Base-by-base conservation (phyloP, 805 yeast genomes). In the Kluyveromyces starmeri region DNA sequence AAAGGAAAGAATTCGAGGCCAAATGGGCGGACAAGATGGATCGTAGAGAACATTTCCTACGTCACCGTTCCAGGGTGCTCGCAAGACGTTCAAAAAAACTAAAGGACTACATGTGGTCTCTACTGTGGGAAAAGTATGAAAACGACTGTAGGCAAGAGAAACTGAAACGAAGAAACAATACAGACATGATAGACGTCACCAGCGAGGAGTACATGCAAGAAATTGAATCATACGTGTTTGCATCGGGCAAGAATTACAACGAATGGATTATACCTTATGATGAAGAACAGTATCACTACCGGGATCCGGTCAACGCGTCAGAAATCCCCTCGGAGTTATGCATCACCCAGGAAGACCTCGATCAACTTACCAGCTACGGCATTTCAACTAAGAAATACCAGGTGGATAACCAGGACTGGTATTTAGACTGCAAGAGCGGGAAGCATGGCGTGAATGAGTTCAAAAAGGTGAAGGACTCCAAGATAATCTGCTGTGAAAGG, bases 1-100 rank as follows among this genome's bases (percentile, higher is more conserved):
- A 60, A 32, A 52, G 61, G 20, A 66, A 64, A 38, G 65, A 65
- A 30, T 64, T 70, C 37, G 72, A 65, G 31, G 68, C 68, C 23
- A 32, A 41, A 14, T 47, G 57, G 46, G 33, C 35, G 15, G 54
- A 49, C 36, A 61, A 64, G 28, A 60, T 67, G 25, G 60, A 67
- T 28, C 46, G 50, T 12, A 49, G 60, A 32, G 57, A 53, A 19
- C 41, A 44, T 4, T 55, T 40, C 26, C 13, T 56, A 10, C 53
- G 53, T 20, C 39, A 35, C n/a, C 48, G 57, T 14, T 40, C 46
- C 27, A 49, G 55, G 18, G 28, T 38, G 1, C 43, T 53, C 6
- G 43, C 45, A 12, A 53, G 44, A 34, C 35, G 45, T n/a, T 26
- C 38, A 11, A 55, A 53, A 30, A 45, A 45, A 26, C 26, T 55